Evolutionary conservation across 2,329 filamentous ascomycete species (phyloP).

Genomic region (Aspergillus cejpii): DNA sequence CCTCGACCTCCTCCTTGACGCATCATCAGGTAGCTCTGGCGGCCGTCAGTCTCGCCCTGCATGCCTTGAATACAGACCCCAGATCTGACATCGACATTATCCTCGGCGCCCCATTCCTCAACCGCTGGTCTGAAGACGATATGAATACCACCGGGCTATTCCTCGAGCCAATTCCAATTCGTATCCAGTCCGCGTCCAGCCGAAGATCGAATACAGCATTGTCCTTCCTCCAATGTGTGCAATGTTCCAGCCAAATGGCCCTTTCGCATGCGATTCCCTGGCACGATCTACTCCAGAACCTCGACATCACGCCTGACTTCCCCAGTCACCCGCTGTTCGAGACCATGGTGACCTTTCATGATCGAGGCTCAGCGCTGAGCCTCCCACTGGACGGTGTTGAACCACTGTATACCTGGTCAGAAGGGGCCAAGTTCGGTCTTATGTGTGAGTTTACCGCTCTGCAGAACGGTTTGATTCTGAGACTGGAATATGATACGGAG

Average conservation of each 20-base stretch:
- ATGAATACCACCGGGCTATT: constrained; percentile 4
- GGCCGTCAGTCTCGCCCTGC: constrained; percentile 1
- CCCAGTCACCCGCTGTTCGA: constrained; percentile 4
- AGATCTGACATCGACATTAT: background rate
- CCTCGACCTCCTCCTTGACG: background rate
- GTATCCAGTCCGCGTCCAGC: background rate
- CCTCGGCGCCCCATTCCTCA: constrained; percentile 2
- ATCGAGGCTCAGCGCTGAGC: background rate
- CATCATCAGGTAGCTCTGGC: constrained; percentile 3
- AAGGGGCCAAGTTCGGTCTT: constrained; percentile 6
- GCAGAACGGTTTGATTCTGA: background rate
- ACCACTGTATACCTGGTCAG: background rate
- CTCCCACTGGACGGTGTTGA: background rate
- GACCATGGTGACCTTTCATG: constrained; percentile 6
- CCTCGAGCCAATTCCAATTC: constrained; percentile 7
- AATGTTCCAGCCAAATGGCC: constrained; percentile 1
- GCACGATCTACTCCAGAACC: background rate
- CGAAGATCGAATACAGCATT: background rate
- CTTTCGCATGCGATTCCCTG: constrained; percentile 6
- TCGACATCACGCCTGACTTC: background rate
- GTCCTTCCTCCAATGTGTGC: background rate
- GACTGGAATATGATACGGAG: background rate
- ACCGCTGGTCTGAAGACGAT: constrained; percentile 1
- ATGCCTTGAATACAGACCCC: background rate
- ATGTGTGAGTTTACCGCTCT: constrained; percentile 3